phyloP scores from a whole-genome alignment of 208 protist genomes.

The Trypanosoma mega region DNA sequence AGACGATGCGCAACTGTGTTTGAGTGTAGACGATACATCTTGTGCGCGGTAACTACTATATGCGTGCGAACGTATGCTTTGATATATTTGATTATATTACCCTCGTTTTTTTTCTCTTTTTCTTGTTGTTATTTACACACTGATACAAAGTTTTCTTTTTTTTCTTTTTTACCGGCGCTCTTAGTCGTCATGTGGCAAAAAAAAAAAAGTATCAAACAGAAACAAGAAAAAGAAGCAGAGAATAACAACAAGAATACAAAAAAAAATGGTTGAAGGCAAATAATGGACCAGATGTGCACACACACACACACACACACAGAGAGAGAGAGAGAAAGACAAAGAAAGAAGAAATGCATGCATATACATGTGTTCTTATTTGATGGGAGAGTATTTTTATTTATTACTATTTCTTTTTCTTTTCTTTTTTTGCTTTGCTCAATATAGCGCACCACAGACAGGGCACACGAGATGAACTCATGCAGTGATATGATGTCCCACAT shows the following conservation, averaged over 20 bases:
- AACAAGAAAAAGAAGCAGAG: constrained; percentile 4
- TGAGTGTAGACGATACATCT: no score
- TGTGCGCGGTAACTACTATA: no score
- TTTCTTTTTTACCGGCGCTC: not conserved
- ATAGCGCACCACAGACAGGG: no score
- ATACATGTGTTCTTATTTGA: not conserved
- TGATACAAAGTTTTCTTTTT: not conserved
- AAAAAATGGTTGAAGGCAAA: no score
- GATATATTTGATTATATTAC: no score
- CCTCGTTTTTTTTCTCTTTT: no score
- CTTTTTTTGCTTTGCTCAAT: not conserved
- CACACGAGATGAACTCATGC: no score
- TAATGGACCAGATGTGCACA: not conserved
- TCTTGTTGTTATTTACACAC: no score
- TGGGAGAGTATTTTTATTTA: not conserved
- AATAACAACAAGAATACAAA: no score
- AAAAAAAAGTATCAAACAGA: not conserved
- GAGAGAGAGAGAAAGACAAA: not conserved
- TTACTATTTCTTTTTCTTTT: not conserved
- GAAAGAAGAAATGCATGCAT: not conserved
- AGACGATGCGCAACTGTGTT: no score
- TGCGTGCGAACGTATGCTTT: no score
- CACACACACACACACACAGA: constrained; percentile 6
- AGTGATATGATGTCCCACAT: no score
- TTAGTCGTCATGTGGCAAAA: not conserved